Conservation (phyloP, 1,284 basidiomycete genomes). For the Microbotryum silenes-acaulis region DNA sequence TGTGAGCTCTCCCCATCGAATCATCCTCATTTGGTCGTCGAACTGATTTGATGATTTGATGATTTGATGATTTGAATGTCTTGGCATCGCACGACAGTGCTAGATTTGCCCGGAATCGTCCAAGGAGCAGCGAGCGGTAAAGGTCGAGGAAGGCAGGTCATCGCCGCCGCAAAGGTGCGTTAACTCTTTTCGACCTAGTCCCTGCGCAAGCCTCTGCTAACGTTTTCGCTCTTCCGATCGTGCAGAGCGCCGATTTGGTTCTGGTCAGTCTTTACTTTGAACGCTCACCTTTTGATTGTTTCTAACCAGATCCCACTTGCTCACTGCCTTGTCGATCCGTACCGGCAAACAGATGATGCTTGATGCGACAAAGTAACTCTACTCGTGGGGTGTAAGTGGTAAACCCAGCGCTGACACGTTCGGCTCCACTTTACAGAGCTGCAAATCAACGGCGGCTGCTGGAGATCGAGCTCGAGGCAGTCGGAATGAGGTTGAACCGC, state of each 20-base stretch:
- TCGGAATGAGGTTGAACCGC: constrained; percentile 91
- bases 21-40: background rate
- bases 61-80: too few relatives aligned
- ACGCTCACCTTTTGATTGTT: too few relatives aligned
- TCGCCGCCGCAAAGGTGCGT: constrained; percentile 56
- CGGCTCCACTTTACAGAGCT: constrained; percentile 42
- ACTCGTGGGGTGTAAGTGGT: background rate
- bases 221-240: constrained; percentile 47
- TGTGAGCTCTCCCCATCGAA: constrained; percentile 37
- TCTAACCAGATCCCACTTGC: too few relatives aligned
- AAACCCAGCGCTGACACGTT: background rate
- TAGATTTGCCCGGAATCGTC: constrained; percentile 95
- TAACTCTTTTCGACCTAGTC: background rate
- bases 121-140: constrained; percentile 90
- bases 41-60: too few relatives aligned
- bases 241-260: constrained; percentile 89
- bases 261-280: constrained; percentile 23
- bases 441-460: constrained; percentile 81
- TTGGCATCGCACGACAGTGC: constrained; percentile 42
- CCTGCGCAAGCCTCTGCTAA: background rate
- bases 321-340: background rate
- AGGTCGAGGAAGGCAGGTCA: constrained; percentile 91
- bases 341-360: constrained; percentile 58
- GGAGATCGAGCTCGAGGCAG: constrained; percentile 89
- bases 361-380: constrained; percentile 73